Percentiles rank a stretch among this genome's conserved stretches.
These are phyloP conservation scores for Hymenoscyphus albidus DNA, from an alignment of 2,329 filamentous ascomycete genomes.

Conservation along the genomic window DNA sequence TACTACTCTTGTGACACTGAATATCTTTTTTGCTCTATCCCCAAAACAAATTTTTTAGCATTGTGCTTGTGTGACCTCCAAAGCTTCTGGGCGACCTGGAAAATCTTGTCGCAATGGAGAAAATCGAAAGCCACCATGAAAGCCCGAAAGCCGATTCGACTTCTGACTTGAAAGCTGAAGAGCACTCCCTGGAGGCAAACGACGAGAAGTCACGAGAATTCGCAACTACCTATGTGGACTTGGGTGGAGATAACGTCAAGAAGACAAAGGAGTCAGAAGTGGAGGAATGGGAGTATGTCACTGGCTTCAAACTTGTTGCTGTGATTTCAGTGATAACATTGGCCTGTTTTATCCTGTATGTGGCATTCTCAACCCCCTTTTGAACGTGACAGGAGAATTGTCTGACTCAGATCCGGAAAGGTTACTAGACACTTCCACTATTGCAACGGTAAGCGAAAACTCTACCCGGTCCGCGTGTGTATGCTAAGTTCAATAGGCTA, in stretches of 20 bases:
- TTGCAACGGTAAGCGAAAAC: slow-evolving; percentile 42
- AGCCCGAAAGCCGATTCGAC: not conserved
- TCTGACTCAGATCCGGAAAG: no score
- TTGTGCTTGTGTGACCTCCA: not conserved
- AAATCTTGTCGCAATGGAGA: not conserved
- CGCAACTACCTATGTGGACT: not conserved
- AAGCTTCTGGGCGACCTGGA: not conserved
- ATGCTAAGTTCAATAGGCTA: slow-evolving; percentile 33
- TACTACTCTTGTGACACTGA: not conserved
- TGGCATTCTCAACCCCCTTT: no score
- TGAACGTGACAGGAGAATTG: no score
- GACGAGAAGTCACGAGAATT: not conserved
- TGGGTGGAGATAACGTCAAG: not conserved
- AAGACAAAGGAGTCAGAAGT: not conserved
- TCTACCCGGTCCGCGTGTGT: not conserved
- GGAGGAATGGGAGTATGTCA: slow-evolving; percentile 24
- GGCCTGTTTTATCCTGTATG: slow-evolving; percentile 42
- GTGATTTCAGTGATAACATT: slow-evolving; percentile 39
- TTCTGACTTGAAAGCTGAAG: not conserved
- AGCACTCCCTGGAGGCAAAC: not conserved
- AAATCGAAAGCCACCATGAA: not conserved
- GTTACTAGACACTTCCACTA: slow-evolving; percentile 50
- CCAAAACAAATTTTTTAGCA: not conserved
- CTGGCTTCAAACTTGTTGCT: slow-evolving; percentile 20
- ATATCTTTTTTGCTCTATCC: not conserved